Conservation (phyloP, 148 eudicot species). For the Amaranthus hypochondriacus region DNA sequence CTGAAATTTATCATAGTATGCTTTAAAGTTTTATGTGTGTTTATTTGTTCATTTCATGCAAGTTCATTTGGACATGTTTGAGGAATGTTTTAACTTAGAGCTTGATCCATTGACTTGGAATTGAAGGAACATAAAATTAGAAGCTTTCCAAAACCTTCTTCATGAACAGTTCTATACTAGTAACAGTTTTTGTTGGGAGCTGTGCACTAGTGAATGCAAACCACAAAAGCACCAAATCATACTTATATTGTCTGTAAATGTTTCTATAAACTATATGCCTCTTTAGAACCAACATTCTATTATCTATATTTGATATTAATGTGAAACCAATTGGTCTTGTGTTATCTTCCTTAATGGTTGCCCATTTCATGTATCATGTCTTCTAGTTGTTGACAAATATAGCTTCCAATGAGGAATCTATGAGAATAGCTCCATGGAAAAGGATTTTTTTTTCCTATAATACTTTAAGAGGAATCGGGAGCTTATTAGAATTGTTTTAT, state of each 20-base stretch:
- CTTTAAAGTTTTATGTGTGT: background rate
- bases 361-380: no score
- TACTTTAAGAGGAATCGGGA: background rate
- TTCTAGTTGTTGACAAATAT: no score
- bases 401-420: no score
- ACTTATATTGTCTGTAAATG: no score
- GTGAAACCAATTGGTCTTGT: no score
- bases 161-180: background rate
- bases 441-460: background rate
- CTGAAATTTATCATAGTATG: no score
- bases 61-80: background rate
- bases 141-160: background rate
- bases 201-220: no score
- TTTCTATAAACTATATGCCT: no score
- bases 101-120: background rate
- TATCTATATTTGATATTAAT: no score
- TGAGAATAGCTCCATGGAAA: background rate
- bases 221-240: no score
- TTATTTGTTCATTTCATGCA: background rate
- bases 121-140: conserved; percentile 9
- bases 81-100: background rate
- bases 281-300: no score
- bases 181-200: background rate
- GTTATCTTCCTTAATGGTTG: no score
- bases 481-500: background rate